phyloP scores from a whole-genome alignment of 2,329 filamentous ascomycete genomes.

The Amesomyces nigricolor region DNA sequence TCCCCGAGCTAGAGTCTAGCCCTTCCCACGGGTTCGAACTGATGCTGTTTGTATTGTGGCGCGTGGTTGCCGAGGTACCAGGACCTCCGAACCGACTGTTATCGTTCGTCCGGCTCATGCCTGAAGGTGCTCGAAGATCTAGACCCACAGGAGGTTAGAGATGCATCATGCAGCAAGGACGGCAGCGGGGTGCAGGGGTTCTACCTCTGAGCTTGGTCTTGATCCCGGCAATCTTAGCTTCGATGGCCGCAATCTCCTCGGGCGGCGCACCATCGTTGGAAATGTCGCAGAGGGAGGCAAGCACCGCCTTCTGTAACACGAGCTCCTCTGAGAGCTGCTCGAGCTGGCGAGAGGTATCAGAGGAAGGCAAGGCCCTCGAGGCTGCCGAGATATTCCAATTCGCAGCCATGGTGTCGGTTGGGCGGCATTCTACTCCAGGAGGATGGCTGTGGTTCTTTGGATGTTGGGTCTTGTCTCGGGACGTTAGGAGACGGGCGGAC shows the following conservation, averaged over 20 bases:
- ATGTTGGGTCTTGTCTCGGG: not conserved
- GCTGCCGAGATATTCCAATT: constrained; percentile 2
- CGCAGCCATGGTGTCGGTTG: constrained; percentile 8
- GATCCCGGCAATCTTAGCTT: constrained; percentile 24
- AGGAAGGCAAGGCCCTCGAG: not conserved
- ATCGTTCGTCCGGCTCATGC: not conserved
- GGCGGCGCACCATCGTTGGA: constrained; percentile 24
- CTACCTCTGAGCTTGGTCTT: constrained; percentile 28
- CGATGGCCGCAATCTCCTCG: constrained; percentile 27
- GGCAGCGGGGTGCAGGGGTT: not conserved
- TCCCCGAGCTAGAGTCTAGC: not conserved
- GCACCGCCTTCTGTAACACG: constrained; percentile 38
- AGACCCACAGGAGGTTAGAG: not conserved
- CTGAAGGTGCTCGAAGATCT: not conserved
- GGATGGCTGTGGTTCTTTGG: not conserved
- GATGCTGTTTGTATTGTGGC: constrained; percentile 6
- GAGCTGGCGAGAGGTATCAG: constrained; percentile 7
- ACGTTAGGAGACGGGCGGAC: too few relatives aligned
- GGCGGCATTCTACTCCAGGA: not conserved
- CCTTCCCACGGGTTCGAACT: not conserved
- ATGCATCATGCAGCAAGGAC: not conserved
- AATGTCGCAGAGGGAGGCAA: constrained; percentile 37
- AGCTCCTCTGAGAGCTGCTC: constrained; percentile 37
- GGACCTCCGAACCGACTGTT: not conserved
- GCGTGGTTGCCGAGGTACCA: not conserved